Evolutionary conservation across 257 asterid genomes (phyloP), one percentile per base, ranked within the genome.

Genomic region (Agastache rugosa): DNA sequence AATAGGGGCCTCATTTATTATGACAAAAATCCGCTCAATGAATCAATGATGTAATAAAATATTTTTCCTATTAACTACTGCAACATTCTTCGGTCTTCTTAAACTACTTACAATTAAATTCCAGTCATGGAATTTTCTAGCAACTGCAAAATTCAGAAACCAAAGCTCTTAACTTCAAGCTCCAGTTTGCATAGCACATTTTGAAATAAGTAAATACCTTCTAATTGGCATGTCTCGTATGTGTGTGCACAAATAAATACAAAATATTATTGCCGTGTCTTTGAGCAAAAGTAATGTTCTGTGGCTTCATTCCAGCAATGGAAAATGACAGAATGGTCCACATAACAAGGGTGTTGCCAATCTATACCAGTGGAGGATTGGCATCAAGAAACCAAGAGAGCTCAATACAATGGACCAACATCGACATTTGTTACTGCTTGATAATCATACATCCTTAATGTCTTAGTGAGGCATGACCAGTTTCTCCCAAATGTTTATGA

Each of bases 401-500:
- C 62, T 62, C 53, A 63, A 15, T 53, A n/a, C n/a, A 31, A 45
- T 16, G 53, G 61, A 14, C 23, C 50, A 27, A 51, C 45, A 1
- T 45, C 12, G 67, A 53, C 10, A 61, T 31, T 14, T 45, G 42
- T 62, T 39, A 75, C 66, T 11, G 12, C 69, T 31, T 16, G 69
- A 81, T 66, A 58, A 80, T 53, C 61, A 50, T 47, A 12, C 20
- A 68, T 87, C 88, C 87, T 77, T 85, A 82, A 20, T 79, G 82
- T 80, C 69, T 93, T 58, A 88, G 55, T n/a, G 83, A 48, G n/a
- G 98, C 93, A 42, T 91, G 98, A 27, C 93, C 96, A 3, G 96
- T 86, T 16, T 89, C 96, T 39, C 87, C 95, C 81, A 93, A 78
- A 86, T 93, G 98, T 82, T 84, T 83, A 72, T 91, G 96, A 76